Evolutionary conservation across 2,329 filamentous ascomycete species (phyloP).

Genomic region (Penicillium rolfsii): DNA sequence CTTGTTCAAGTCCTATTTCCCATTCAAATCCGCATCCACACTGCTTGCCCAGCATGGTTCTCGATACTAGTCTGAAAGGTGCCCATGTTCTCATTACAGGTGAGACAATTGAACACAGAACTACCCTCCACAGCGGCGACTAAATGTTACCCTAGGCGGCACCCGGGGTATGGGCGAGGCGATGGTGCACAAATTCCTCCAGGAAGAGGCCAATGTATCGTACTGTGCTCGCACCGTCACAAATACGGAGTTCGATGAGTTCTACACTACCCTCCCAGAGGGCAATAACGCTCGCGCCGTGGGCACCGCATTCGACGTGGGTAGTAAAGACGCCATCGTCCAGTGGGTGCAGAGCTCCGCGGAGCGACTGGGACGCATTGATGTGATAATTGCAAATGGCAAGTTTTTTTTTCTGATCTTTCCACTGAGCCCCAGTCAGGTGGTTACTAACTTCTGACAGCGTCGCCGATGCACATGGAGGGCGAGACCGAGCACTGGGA

Average conservation of each 20-base stretch:
- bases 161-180: slow-evolving; percentile 33
- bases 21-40: no score
- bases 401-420: no score
- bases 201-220: slow-evolving; percentile 28
- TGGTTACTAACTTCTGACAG: background rate
- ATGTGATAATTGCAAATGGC: slow-evolving; percentile 28
- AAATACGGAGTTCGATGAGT: slow-evolving; percentile 19
- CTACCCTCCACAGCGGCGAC: no score
- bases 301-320: slow-evolving; percentile 25
- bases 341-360: slow-evolving; percentile 22
- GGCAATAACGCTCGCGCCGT: slow-evolving; percentile 15
- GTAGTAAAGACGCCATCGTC: slow-evolving; percentile 14
- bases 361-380: slow-evolving; percentile 19
- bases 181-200: slow-evolving; percentile 28
- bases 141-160: slow-evolving; percentile 6
- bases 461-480: slow-evolving; percentile 26
- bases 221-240: slow-evolving; percentile 28
- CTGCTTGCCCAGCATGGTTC: no score
- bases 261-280: slow-evolving; percentile 13
- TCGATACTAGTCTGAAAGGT: no score
- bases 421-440: no score
- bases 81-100: no score
- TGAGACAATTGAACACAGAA: no score
- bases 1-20: no score
- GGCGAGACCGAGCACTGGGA: slow-evolving; percentile 22